These are phyloP conservation scores for Daldinia loculata DNA, from an alignment of 495 filamentous ascomycete species.

Conservation along the genomic window DNA sequence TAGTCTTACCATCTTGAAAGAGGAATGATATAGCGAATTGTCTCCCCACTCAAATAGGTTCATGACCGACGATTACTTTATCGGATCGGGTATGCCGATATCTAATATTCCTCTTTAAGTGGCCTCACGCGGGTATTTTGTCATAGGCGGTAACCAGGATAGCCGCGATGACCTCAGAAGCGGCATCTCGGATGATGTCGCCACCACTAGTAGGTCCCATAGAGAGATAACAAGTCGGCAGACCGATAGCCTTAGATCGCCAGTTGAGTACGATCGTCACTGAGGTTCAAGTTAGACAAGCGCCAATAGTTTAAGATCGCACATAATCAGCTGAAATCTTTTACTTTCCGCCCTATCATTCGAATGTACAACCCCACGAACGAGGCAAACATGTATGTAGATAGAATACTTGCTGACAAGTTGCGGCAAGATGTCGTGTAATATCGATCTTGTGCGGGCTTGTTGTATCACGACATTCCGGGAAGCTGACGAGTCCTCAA, in stretches of 20 bases:
- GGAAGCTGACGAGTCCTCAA: conserved; percentile 31
- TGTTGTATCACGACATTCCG: conserved; percentile 16
- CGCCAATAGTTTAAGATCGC: background rate
- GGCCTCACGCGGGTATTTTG: too few relatives aligned
- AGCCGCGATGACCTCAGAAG: conserved; percentile 85
- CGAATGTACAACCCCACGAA: background rate
- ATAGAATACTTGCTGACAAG: background rate
- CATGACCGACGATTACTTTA: background rate
- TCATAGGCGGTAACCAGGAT: conserved; percentile 90
- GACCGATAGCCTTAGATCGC: conserved; percentile 75
- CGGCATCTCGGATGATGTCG: conserved; percentile 93
- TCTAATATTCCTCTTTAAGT: conserved; percentile 19
- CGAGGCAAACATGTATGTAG: background rate
- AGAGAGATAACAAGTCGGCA: conserved; percentile 82
- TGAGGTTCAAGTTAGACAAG: background rate
- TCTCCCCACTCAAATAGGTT: background rate
- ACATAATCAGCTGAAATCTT: background rate
- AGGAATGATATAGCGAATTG: background rate
- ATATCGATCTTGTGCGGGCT: conserved; percentile 22
- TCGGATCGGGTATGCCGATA: background rate
- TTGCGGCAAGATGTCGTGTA: conserved; percentile 20
- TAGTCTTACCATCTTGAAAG: background rate
- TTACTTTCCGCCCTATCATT: background rate
- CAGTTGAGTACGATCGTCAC: conserved; percentile 88
- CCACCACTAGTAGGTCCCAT: conserved; percentile 76